These are phyloP conservation scores for Boletus pseudo-olivaceus DNA, from an alignment of 768 basidiomycete species.

Conservation along the genomic window DNA sequence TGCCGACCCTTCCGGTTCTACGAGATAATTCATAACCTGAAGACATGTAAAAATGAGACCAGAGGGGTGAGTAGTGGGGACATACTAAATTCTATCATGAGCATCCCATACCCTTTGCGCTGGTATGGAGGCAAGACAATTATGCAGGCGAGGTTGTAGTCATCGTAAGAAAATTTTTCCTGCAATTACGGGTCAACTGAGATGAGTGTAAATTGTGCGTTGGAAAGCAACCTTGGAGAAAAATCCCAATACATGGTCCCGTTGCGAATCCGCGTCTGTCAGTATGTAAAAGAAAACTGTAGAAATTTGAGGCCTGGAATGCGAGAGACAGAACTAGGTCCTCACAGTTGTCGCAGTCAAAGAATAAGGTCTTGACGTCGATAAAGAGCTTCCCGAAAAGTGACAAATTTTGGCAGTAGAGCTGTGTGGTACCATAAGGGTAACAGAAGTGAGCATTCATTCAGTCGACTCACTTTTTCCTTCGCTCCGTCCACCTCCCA, in stretches of 20 bases:
- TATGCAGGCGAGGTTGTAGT: slow-evolving; percentile 97
- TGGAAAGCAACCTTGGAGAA: slow-evolving; percentile 53
- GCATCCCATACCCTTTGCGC: slow-evolving; percentile 84
- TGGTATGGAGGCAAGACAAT: slow-evolving; percentile 94
- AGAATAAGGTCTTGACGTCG: slow-evolving; percentile 94
- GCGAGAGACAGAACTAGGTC: neutral
- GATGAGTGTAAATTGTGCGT: neutral
- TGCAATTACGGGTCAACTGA: slow-evolving; percentile 22
- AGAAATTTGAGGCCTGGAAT: neutral
- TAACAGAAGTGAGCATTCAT: neutral
- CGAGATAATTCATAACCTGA: slow-evolving; percentile 91
- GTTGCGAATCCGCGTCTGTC: slow-evolving; percentile 75
- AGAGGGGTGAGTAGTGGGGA: slow-evolving; percentile 2
- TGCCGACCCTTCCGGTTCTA: slow-evolving; percentile 73
- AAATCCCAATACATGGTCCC: slow-evolving; percentile 77
- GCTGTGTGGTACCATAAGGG: slow-evolving; percentile 41
- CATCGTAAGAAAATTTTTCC: slow-evolving; percentile 96
- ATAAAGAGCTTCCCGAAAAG: slow-evolving; percentile 99
- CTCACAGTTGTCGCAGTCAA: slow-evolving; percentile 84
- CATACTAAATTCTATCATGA: slow-evolving; percentile 98
- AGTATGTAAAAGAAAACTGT: slow-evolving; percentile 86
- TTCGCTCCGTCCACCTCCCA: slow-evolving; percentile 94
- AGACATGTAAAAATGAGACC: neutral
- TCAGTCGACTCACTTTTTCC: slow-evolving; percentile 60
- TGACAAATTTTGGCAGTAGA: slow-evolving; percentile 95